Evolutionary conservation across 148 eudicot species (phyloP).

Genomic region (Amaranthus palmeri): DNA sequence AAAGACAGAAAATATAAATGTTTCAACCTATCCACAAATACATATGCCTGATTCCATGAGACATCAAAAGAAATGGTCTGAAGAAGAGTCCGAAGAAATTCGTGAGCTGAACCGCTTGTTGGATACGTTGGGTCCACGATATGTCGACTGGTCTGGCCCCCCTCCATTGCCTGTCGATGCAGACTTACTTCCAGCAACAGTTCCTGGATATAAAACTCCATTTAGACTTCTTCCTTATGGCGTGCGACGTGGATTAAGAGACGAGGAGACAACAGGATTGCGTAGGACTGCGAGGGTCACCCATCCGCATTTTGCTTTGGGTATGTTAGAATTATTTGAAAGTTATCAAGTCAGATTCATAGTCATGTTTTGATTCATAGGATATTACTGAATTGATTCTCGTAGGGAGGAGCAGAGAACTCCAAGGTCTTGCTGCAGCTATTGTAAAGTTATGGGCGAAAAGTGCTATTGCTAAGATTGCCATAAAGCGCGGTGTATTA

Average conservation of each 20-base stretch:
- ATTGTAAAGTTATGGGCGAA: constrained; percentile 91
- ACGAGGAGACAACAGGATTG: constrained; percentile 54
- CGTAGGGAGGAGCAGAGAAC: constrained; percentile 80
- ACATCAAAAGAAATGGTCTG: constrained; percentile 35
- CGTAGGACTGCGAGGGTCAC: constrained; percentile 65
- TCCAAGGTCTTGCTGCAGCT: constrained; percentile 88
- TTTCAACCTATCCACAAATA: constrained; percentile 19
- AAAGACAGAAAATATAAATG: constrained; percentile 21
- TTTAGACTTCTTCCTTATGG: constrained; percentile 83
- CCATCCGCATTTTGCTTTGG: constrained; percentile 95
- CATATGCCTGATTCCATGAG: constrained; percentile 22
- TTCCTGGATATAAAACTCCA: constrained; percentile 65
- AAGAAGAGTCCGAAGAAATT: constrained; percentile 50
- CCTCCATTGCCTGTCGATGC: constrained; percentile 88
- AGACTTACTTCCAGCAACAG: constrained; percentile 73
- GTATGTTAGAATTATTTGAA: constrained; percentile 34
- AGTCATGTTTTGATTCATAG: constrained; percentile 4
- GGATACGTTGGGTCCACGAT: constrained; percentile 79
- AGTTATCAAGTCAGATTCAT: not conserved
- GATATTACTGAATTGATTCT: constrained; percentile 20
- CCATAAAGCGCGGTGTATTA: constrained; percentile 87
- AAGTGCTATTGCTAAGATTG: constrained; percentile 93
- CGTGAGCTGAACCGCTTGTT: constrained; percentile 56
- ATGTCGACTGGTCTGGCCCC: constrained; percentile 77
- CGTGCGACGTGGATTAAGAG: constrained; percentile 42